phyloP scores from a whole-genome alignment of 805 yeast species.

The Grigorovia transvaalensis region DNA sequence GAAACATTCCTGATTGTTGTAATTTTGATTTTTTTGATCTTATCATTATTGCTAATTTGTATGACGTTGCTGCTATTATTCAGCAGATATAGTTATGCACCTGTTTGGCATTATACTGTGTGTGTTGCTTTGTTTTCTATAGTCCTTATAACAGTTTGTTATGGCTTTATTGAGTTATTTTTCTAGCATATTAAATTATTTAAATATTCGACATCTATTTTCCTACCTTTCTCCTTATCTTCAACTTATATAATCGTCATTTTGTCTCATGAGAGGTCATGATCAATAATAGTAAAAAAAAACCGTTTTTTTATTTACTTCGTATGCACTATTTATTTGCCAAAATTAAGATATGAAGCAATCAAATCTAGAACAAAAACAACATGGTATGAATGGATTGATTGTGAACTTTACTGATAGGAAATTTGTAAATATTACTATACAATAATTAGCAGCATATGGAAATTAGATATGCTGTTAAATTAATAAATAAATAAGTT shows the following conservation, averaged over 20 bases:
- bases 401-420: background rate
- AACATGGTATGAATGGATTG: too few species aligned
- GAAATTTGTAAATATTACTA: background rate
- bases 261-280: too few species aligned
- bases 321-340: too few species aligned
- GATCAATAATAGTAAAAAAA: too few species aligned
- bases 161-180: conserved; percentile 20
- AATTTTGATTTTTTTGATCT: conserved; percentile 15
- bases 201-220: too few species aligned
- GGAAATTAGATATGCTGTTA: background rate
- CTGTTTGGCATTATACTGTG: conserved; percentile 25
- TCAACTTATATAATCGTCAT: background rate
- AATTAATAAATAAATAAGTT: background rate
- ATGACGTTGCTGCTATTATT: conserved; percentile 19
- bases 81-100: conserved; percentile 24
- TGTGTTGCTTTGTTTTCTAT: conserved; percentile 19
- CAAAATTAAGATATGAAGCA: too few species aligned
- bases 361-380: too few species aligned
- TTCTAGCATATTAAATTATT: background rate
- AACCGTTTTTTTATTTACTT: too few species aligned
- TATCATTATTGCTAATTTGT: conserved; percentile 18
- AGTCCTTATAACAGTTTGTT: conserved; percentile 23
- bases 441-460: background rate
- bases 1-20: conserved; percentile 11
- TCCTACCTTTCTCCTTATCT: background rate